Evolutionary conservation across 805 yeast genomes (phyloP).

Genomic region (Sporopachydermia quercuum): DNA sequence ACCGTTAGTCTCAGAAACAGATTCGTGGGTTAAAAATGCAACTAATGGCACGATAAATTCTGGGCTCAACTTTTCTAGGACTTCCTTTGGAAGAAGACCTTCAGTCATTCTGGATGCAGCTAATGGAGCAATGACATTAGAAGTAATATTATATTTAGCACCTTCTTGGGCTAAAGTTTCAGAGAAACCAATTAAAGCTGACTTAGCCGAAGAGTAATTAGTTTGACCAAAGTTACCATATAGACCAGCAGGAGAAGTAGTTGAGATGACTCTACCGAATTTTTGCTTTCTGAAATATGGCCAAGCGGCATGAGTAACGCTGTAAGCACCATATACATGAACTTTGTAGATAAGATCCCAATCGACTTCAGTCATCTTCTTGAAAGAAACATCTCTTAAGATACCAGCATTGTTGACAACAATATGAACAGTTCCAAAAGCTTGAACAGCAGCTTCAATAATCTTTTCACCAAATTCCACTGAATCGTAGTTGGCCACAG

Average conservation of each 20-base stretch:
- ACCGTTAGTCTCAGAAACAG: conserved; percentile 48
- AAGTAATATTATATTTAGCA: conserved; percentile 61
- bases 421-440: conserved; percentile 79
- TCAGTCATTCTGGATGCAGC: conserved; percentile 97
- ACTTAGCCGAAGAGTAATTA: conserved; percentile 87
- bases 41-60: conserved; percentile 90
- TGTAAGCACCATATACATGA: conserved; percentile 81
- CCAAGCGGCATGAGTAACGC: conserved; percentile 85
- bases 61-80: conserved; percentile 68
- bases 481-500: conserved; percentile 90
- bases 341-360: conserved; percentile 72
- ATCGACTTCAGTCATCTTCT: conserved; percentile 71
- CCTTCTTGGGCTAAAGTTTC: conserved; percentile 96
- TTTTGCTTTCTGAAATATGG: conserved; percentile 70
- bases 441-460: conserved; percentile 70
- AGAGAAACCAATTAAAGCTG: conserved; percentile 79
- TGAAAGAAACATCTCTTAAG: conserved; percentile 73
- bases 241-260: conserved; percentile 95
- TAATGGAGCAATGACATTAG: conserved; percentile 83
- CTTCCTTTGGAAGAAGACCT: conserved; percentile 69
- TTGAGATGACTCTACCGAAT: conserved; percentile 80
- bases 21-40: conserved; percentile 59
- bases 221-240: conserved; percentile 96
- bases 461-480: conserved; percentile 77
- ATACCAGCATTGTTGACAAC: conserved; percentile 93